Evolutionary conservation across 768 basidiomycete species (phyloP).

Genomic region (Sporobolomyces phaffii): DNA sequence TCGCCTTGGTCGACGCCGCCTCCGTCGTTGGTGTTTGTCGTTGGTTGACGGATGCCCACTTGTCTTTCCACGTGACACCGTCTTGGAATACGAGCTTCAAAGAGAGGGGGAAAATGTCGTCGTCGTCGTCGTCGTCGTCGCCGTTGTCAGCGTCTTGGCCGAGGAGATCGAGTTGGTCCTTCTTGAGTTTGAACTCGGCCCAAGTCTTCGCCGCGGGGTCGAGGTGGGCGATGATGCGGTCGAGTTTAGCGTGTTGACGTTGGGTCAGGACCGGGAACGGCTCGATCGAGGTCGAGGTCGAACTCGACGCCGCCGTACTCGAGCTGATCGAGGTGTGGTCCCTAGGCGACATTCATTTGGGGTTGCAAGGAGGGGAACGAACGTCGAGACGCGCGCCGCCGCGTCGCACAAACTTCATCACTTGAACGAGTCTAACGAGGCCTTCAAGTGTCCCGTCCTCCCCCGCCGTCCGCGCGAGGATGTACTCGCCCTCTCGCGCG

Average conservation of each 20-base stretch:
- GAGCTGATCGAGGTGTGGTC: background rate
- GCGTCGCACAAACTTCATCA: too few species aligned
- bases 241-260: background rate
- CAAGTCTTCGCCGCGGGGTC: background rate
- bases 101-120: constrained; percentile 12
- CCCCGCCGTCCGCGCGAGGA: background rate
- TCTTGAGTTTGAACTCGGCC: constrained; percentile 5
- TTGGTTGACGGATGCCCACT: constrained; percentile 17
- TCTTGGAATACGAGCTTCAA: constrained; percentile 18
- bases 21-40: background rate
- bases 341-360: background rate
- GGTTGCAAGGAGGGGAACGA: too few species aligned
- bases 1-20: background rate
- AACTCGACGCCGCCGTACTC: background rate
- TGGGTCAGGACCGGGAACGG: constrained; percentile 15
- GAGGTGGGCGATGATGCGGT: constrained; percentile 8
- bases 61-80: constrained; percentile 28
- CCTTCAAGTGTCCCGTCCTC: too few species aligned
- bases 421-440: background rate
- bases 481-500: background rate
- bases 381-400: too few species aligned
- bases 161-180: background rate
- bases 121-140: constrained; percentile 15
- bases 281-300: background rate
- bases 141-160: background rate